These are phyloP conservation scores for Pseudognaphalium luteoalbum DNA, from an alignment of 129 eudicot genomes.

Conservation along the genomic window DNA sequence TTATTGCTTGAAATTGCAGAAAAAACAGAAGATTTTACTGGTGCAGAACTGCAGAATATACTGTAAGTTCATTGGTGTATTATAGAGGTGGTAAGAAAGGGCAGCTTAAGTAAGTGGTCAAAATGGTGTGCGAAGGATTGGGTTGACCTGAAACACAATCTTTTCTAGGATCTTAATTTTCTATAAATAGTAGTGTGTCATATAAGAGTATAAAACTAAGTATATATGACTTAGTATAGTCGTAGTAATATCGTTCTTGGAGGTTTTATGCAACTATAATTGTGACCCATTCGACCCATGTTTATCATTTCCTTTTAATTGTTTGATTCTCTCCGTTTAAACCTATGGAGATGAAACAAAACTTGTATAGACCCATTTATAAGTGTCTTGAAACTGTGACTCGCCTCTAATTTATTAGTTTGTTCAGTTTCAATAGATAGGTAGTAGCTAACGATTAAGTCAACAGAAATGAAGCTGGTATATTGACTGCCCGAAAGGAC, in stretches of 20 bases:
- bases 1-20: conserved; percentile 82
- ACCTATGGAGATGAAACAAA: not conserved
- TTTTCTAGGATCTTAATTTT: not conserved
- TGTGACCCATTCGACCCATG: conserved; percentile 5
- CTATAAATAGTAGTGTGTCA: no score
- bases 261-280: not conserved
- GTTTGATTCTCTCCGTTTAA: not conserved
- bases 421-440: not conserved
- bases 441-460: conserved; percentile 35
- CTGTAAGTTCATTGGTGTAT: conserved; percentile 41
- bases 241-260: no score
- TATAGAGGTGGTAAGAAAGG: conserved; percentile 3
- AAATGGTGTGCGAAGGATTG: not conserved
- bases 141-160: not conserved
- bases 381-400: not conserved
- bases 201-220: no score
- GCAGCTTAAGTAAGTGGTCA: not conserved
- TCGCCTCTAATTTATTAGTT: conserved; percentile 2
- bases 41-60: conserved; percentile 95
- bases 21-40: conserved; percentile 84
- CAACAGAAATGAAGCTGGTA: conserved; percentile 95
- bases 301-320: not conserved
- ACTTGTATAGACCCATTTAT: no score
- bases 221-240: no score
- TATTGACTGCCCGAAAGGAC: conserved; percentile 92